Conservation (phyloP, 208 protist species). For the Entamoeba histolytica region DNA sequence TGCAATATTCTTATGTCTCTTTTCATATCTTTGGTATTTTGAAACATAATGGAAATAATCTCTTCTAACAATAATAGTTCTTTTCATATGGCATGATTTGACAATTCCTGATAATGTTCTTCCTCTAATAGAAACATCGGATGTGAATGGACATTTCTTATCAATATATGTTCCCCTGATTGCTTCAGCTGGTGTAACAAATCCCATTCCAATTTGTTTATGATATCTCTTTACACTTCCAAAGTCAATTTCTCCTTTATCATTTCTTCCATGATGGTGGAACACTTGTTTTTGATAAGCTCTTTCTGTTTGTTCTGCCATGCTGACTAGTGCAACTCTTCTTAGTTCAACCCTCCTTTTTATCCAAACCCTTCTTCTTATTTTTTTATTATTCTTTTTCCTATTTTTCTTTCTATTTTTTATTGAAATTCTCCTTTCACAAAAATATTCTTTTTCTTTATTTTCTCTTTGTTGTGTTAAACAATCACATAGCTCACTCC, state of each 20-base stretch:
- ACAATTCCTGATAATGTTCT: conserved; percentile 88
- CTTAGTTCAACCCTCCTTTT: not conserved
- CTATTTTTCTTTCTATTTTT: too few relatives aligned
- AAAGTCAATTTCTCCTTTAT: conserved; percentile 33
- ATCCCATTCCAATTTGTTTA: conserved; percentile 88
- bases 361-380: too few relatives aligned
- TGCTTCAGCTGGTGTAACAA: conserved; percentile 78
- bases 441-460: too few relatives aligned
- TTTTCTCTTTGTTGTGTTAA: too few relatives aligned
- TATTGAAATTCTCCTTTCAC: too few relatives aligned
- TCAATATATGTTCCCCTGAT: conserved; percentile 95
- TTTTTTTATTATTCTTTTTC: too few relatives aligned
- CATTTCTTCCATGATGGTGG: conserved; percentile 30
- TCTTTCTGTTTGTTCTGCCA: conserved; percentile 41
- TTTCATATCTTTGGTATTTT: conserved; percentile 99
- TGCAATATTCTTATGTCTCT: conserved; percentile 92
- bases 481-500: too few relatives aligned
- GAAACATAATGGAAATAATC: conserved; percentile 99
- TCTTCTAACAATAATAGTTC: conserved; percentile 84
- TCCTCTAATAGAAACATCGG: conserved; percentile 93
- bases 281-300: conserved; percentile 67
- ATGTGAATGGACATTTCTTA: conserved; percentile 99
- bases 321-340: not conserved
- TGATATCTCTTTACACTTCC: conserved; percentile 58
- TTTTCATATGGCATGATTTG: conserved; percentile 88